A percentile compares a stretch with the other conserved stretches of the same genome.
Conservation (phyloP, 192 early-diverging fungal species). For the Podila epicladia region DNA sequence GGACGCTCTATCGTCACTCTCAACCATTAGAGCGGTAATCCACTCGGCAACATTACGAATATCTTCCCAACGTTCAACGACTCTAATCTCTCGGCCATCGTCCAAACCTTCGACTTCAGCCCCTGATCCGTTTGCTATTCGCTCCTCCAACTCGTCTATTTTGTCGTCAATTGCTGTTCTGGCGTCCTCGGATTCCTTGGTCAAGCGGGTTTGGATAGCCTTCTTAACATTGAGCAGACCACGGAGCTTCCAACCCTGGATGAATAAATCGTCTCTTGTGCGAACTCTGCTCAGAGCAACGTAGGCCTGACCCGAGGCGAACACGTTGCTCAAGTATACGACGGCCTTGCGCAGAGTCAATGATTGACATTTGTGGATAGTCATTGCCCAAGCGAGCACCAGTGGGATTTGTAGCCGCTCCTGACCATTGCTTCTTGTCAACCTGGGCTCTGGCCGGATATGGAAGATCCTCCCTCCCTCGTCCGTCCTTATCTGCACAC, state of each 20-base stretch:
- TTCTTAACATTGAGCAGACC: background rate
- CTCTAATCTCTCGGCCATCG: too few relatives aligned
- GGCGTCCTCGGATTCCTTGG: slow-evolving; percentile 11
- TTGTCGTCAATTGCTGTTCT: slow-evolving; percentile 6
- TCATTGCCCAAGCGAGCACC: slow-evolving; percentile 15
- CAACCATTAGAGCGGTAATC: too few relatives aligned
- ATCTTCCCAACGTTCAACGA: too few relatives aligned
- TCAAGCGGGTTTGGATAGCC: slow-evolving; percentile 4
- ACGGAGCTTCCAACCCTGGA: background rate
- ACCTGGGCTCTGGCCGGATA: slow-evolving; percentile 4
- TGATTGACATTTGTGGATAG: slow-evolving; percentile 11
- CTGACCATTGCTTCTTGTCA: slow-evolving; percentile 10
- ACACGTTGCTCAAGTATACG: background rate
- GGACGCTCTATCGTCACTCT: too few relatives aligned
- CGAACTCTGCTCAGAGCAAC: slow-evolving; percentile 17
- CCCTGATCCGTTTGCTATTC: too few relatives aligned
- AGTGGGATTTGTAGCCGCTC: slow-evolving; percentile 16
- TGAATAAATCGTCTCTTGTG: slow-evolving; percentile 4
- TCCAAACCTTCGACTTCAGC: too few relatives aligned
- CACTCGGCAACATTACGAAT: too few relatives aligned
- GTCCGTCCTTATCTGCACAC: slow-evolving; percentile 7
- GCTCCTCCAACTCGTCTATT: slow-evolving; percentile 7
- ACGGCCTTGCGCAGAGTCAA: slow-evolving; percentile 4
- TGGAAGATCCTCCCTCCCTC: background rate
- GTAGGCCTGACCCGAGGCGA: slow-evolving; percentile 13